Evolutionary conservation across 2,329 filamentous ascomycete species (phyloP), one percentile per base, ranked within the genome.

Genomic region (Fusarium protoensiforme): DNA sequence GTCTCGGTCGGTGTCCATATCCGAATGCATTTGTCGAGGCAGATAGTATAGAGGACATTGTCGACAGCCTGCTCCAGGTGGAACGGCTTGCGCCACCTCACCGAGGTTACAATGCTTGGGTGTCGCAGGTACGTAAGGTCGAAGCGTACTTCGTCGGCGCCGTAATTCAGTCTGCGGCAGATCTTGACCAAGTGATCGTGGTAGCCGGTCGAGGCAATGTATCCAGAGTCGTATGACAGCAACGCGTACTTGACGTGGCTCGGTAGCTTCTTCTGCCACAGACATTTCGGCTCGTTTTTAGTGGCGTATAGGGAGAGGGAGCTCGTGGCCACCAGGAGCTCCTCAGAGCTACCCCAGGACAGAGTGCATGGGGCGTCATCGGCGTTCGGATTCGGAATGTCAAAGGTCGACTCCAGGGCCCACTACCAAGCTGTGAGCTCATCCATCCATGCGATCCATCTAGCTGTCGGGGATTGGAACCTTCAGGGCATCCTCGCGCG

Each of bases 111-210:
- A 1, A 92, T 84, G 29, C 89, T 87, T 1, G 94, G 94, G 80
- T 99, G 96, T n/a, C 91, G 87, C 2, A 99, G 90, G 82, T 98
- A 98, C 31, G 92, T 92, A 77, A 97, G 92, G 77, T 98, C 96
- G 82, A 98, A 98, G 65, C 93, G 89, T 41, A 94, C 92, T 75
- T 97, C 93, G 66, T 94, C 92, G 1, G 91, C 89, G 16, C 94
- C 94, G 79, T 96, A 98, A 10, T 93, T 93, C 27, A 97, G 85
- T 61, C 96, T 90, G 72, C 95, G 91, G 96, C 97, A 99, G 77
- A 98, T 89, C 83, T 99, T 98, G 74, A 97, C 91, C 22, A 98
- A 85, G 60, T 92, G 89, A 81, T 98, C 96, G 79, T 94, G 90
- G 58, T 87, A 85, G 46, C 94, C 93, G 14, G 93, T 89, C 2